A percentile compares a stretch with the other conserved stretches of the same genome.
Conservation (phyloP, 2,329 filamentous ascomycete species). For the Whalleya microplaca region DNA sequence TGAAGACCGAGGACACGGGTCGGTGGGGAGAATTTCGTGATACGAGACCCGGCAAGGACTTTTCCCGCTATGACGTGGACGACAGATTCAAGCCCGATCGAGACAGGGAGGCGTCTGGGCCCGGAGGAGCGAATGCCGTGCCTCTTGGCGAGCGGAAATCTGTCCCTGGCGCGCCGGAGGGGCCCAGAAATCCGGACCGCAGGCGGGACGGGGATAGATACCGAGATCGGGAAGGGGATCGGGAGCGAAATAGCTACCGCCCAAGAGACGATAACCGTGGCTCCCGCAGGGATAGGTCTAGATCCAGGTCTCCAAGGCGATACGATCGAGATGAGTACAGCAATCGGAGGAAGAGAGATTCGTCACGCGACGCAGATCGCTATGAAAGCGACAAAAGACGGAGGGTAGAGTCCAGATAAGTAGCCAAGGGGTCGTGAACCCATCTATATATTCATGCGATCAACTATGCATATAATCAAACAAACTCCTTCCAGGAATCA, state of each 20-base stretch:
- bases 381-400: slow-evolving; percentile 64
- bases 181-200: slow-evolving; percentile 44
- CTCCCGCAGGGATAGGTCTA: slow-evolving; percentile 45
- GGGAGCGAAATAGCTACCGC: slow-evolving; percentile 36
- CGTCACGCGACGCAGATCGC: slow-evolving; percentile 56
- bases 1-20: slow-evolving; percentile 89
- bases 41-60: slow-evolving; percentile 43
- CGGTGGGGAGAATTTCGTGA: slow-evolving; percentile 73
- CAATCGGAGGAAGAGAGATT: slow-evolving; percentile 60
- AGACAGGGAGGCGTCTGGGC: slow-evolving; percentile 51
- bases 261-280: slow-evolving; percentile 38
- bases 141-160: slow-evolving; percentile 67
- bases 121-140: slow-evolving; percentile 69
- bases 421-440: slow-evolving; percentile 15
- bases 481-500: neutral
- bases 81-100: slow-evolving; percentile 71
- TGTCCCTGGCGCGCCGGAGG: slow-evolving; percentile 38
- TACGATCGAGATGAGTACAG: slow-evolving; percentile 48
- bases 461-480: slow-evolving; percentile 23
- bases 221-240: slow-evolving; percentile 29
- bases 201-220: slow-evolving; percentile 30
- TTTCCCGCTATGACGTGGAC: slow-evolving; percentile 54
- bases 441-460: slow-evolving; percentile 19
- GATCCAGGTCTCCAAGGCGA: slow-evolving; percentile 57
- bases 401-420: slow-evolving; percentile 51